Conservation (phyloP, 257 asterid species). For the Craterostigma plantagineum region DNA sequence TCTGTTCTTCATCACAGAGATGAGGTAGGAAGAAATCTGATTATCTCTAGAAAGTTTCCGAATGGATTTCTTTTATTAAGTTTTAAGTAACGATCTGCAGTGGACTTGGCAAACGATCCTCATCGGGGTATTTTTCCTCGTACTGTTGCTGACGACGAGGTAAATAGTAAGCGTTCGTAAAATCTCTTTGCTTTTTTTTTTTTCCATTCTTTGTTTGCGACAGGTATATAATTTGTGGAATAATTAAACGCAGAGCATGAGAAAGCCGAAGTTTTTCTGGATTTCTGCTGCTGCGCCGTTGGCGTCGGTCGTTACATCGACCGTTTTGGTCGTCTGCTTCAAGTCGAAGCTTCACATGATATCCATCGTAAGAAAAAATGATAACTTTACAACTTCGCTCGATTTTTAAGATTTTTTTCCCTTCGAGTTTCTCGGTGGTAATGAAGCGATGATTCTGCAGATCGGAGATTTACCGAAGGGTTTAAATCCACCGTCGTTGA, state of each 20-base stretch:
- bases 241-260: constrained; percentile 32
- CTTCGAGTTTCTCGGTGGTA: neutral
- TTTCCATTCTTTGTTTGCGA: neutral
- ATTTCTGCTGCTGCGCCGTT: constrained; percentile 71
- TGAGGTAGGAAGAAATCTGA: constrained; percentile 62
- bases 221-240: neutral
- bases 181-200: neutral
- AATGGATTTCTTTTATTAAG: constrained; percentile 5
- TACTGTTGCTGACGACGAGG: constrained; percentile 36
- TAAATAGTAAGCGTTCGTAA: constrained; percentile 29
- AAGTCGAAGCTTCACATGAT: constrained; percentile 38
- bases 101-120: constrained; percentile 80
- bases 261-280: constrained; percentile 68
- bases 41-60: neutral
- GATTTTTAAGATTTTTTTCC: neutral
- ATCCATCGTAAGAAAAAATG: constrained; percentile 47
- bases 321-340: constrained; percentile 35
- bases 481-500: constrained; percentile 61
- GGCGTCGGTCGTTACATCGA: constrained; percentile 62
- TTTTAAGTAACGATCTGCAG: constrained; percentile 22
- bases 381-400: neutral
- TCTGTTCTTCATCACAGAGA: constrained; percentile 44
- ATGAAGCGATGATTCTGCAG: constrained; percentile 22
- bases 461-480: constrained; percentile 80
- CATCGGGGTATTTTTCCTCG: constrained; percentile 52